These are phyloP conservation scores for Fusarium phyllophilum DNA, from an alignment of 2,329 filamentous ascomycete species.

Conservation along the genomic window DNA sequence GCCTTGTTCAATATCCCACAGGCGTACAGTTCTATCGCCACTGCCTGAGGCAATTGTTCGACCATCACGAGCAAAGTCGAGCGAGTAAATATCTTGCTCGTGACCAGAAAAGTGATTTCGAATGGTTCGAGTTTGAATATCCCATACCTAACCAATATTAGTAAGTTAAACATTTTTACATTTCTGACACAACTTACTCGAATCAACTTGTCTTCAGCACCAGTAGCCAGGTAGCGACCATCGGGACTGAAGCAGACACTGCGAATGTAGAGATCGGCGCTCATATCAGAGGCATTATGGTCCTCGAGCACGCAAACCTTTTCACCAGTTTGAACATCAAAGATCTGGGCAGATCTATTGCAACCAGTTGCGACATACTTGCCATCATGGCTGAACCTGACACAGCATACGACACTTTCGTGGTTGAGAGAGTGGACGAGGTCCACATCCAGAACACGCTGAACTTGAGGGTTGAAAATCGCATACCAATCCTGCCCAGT, in stretches of 20 bases:
- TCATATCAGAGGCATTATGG: conserved; percentile 79
- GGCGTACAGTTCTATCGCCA: conserved; percentile 90
- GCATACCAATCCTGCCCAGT: conserved; percentile 94
- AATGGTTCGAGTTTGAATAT: conserved; percentile 84
- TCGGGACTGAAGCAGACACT: conserved; percentile 99
- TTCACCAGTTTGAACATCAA: conserved; percentile 87
- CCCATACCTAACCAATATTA: conserved; percentile 81
- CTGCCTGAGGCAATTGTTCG: conserved; percentile 95
- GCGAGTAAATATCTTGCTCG: conserved; percentile 97
- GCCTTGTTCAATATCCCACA: conserved; percentile 94
- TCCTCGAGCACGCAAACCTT: conserved; percentile 93
- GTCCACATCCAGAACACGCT: conserved; percentile 90
- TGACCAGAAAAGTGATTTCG: conserved; percentile 95
- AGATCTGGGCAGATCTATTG: conserved; percentile 99
- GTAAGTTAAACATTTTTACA: background rate
- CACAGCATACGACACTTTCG: conserved; percentile 97
- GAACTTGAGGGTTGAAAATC: conserved; percentile 93
- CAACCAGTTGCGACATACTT: conserved; percentile 97
- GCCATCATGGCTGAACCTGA: conserved; percentile 94
- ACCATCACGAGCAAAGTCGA: conserved; percentile 94
- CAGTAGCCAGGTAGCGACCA: conserved; percentile 91
- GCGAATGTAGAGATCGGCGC: conserved; percentile 94
- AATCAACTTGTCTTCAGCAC: conserved; percentile 97
- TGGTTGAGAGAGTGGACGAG: conserved; percentile 92
- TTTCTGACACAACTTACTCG: conserved; percentile 68